Conservation (phyloP, 305 asterid genomes). For the Fraxinus albicans region DNA sequence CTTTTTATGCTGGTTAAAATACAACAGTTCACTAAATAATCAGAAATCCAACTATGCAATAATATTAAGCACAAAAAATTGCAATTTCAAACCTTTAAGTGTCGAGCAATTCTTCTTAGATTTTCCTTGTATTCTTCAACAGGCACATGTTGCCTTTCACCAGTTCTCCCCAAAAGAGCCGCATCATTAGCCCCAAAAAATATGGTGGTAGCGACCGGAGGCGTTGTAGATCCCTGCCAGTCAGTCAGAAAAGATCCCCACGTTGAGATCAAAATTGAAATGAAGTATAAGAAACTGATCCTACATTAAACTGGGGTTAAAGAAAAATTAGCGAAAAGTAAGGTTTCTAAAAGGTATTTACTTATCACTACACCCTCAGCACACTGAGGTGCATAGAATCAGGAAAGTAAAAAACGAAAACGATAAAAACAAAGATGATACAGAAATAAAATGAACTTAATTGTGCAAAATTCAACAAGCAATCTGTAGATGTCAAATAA, state of each 20-base stretch:
- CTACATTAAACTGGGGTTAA: not conserved
- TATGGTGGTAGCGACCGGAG: slow-evolving; percentile 66
- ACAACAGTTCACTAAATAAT: not conserved
- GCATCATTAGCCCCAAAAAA: slow-evolving; percentile 95
- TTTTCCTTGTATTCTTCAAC: slow-evolving; percentile 80
- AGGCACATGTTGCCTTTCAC: slow-evolving; percentile 81
- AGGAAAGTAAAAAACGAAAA: not conserved
- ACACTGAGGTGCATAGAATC: not conserved
- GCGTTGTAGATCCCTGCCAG: slow-evolving; percentile 47
- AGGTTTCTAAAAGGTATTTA: not conserved
- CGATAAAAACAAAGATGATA: slow-evolving; percentile 26
- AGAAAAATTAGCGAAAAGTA: not conserved
- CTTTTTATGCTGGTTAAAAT: not conserved
- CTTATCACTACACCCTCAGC: not conserved
- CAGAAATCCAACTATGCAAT: not conserved
- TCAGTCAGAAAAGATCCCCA: slow-evolving; percentile 21
- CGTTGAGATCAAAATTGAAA: not conserved
- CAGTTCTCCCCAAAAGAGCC: slow-evolving; percentile 56
- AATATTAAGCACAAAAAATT: not conserved
- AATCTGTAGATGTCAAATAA: not conserved
- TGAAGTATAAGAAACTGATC: not conserved
- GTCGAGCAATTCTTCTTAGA: slow-evolving; percentile 55
- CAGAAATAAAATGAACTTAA: not conserved
- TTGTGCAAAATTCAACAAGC: not conserved
- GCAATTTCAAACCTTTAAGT: slow-evolving; percentile 57